phyloP scores from a whole-genome alignment of 768 basidiomycete genomes.

The Amanita muscaria region DNA sequence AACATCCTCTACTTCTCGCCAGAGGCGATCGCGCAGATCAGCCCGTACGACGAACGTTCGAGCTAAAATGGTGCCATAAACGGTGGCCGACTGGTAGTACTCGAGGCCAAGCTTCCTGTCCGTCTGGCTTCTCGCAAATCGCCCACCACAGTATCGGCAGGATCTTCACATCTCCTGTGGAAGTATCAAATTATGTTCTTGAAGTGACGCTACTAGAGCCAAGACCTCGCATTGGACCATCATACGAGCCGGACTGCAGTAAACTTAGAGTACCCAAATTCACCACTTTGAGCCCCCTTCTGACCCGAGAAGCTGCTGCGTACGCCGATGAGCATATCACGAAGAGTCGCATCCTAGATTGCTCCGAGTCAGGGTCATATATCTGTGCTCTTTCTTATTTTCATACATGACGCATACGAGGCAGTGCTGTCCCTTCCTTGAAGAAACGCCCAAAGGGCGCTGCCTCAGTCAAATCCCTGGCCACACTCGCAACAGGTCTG shows the following conservation, averaged over 20 bases:
- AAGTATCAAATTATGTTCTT: conserved; percentile 6
- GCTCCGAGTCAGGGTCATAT: too few species aligned
- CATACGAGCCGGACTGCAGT: conserved; percentile 22
- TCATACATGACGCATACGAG: background rate
- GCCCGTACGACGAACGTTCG: conserved; percentile 9
- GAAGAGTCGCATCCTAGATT: conserved; percentile 2
- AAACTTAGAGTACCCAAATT: conserved; percentile 5
- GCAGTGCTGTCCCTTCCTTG: conserved; percentile 3
- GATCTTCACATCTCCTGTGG: conserved; percentile 4
- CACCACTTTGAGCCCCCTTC: background rate
- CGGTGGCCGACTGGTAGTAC: conserved; percentile 7
- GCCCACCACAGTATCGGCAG: conserved; percentile 5
- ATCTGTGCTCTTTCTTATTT: background rate
- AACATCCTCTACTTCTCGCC: conserved; percentile 12
- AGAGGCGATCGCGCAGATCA: conserved; percentile 4
- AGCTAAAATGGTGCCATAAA: conserved; percentile 10
- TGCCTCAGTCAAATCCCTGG: background rate
- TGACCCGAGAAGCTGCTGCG: background rate
- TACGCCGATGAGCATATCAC: conserved; percentile 1
- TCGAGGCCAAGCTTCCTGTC: conserved; percentile 4
- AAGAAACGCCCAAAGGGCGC: too few species aligned
- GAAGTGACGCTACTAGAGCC: conserved; percentile 22
- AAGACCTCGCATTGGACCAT: conserved; percentile 56
- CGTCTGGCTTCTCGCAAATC: conserved; percentile 6
- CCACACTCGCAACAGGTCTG: too few species aligned